These are phyloP conservation scores for Tetratostichococcus sp. DNA, from an alignment of 139 green algal species.

Conservation along the genomic window DNA sequence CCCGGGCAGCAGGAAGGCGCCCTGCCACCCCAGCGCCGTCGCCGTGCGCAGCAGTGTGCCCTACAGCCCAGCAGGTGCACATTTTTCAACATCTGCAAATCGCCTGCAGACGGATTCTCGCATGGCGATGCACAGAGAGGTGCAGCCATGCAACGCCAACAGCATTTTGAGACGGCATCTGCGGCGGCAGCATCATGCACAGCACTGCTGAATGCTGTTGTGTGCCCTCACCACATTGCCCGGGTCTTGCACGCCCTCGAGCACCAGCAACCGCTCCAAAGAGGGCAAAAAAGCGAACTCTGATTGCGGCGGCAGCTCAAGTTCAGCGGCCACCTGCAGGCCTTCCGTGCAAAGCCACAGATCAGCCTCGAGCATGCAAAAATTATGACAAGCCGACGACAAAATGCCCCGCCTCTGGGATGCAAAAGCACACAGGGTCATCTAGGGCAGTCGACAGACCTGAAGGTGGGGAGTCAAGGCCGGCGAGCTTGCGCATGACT, in stretches of 20 bases:
- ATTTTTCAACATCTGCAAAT: no score
- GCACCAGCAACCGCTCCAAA: conserved; percentile 53
- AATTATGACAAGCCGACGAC: no score
- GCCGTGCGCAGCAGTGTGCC: conserved; percentile 70
- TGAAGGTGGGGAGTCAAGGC: conserved; percentile 36
- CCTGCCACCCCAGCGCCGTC: conserved; percentile 72
- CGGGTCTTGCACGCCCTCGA: conserved; percentile 64
- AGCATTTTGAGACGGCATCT: no score
- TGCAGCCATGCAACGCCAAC: no score
- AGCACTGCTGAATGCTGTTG: no score
- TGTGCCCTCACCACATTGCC: conserved; percentile 33
- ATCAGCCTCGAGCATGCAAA: neutral
- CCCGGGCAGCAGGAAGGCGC: conserved; percentile 62
- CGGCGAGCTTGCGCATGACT: conserved; percentile 61
- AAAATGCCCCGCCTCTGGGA: no score
- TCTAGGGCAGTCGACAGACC: neutral
- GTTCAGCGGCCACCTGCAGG: conserved; percentile 42
- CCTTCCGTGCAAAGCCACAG: conserved; percentile 1
- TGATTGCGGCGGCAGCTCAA: conserved; percentile 26
- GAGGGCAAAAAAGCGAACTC: conserved; percentile 17
- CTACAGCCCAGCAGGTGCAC: no score
- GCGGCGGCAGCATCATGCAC: no score
- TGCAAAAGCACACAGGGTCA: neutral
- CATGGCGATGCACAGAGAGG: no score
- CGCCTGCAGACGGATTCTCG: no score